These are phyloP conservation scores for Rutstroemia sp. DNA, from an alignment of 2,329 filamentous ascomycete genomes.

Conservation along the genomic window DNA sequence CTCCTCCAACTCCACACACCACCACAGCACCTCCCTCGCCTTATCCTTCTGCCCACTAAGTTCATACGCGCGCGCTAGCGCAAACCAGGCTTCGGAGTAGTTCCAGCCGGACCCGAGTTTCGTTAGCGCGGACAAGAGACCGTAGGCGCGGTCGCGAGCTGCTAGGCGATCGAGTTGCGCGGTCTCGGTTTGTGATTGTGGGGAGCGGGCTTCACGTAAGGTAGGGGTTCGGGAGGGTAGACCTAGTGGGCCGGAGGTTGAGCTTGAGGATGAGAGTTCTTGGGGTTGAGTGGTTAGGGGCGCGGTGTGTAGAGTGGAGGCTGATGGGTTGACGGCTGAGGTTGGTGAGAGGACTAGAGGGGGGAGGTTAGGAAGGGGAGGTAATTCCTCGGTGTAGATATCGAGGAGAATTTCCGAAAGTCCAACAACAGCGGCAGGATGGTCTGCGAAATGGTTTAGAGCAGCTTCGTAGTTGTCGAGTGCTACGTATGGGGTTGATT, in stretches of 20 bases:
- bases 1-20: constrained; percentile 94
- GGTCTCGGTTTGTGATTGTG: constrained; percentile 14
- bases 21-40: constrained; percentile 91
- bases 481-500: constrained; percentile 52
- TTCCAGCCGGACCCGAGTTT: constrained; percentile 87
- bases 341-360: constrained; percentile 24
- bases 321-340: constrained; percentile 19
- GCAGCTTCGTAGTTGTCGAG: constrained; percentile 76
- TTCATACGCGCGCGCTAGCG: constrained; percentile 80
- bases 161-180: constrained; percentile 62
- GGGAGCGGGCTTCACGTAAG: constrained; percentile 3
- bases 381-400: constrained; percentile 64
- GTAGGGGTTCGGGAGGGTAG: constrained; percentile 18
- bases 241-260: constrained; percentile 24
- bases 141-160: constrained; percentile 81
- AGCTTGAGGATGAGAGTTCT: constrained; percentile 8
- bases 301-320: constrained; percentile 18
- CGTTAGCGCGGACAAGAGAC: constrained; percentile 72
- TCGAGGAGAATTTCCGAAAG: constrained; percentile 82
- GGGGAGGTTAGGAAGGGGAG: constrained; percentile 45
- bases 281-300: constrained; percentile 12
- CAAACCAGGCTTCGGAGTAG: constrained; percentile 86
- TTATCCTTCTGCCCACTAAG: constrained; percentile 78
- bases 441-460: constrained; percentile 70
- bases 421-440: constrained; percentile 71